These are phyloP conservation scores for Hypoxylon crocopeplum DNA, from an alignment of 495 filamentous ascomycete species.

Conservation along the genomic window DNA sequence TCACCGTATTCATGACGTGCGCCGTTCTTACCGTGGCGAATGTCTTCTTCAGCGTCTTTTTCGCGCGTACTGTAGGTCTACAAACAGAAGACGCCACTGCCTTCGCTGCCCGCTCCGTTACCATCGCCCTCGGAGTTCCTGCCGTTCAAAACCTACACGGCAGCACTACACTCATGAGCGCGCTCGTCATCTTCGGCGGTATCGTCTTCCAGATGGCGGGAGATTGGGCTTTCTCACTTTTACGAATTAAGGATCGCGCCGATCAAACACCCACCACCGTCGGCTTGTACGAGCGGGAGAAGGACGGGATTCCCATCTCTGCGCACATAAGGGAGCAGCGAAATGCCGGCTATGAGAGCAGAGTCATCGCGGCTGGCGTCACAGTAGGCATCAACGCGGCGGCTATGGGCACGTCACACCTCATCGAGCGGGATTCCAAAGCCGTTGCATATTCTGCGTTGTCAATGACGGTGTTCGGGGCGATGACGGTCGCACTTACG, in stretches of 20 bases:
- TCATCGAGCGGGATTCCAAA: slow-evolving; percentile 54
- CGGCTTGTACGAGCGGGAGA: no score
- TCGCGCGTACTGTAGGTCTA: slow-evolving; percentile 45
- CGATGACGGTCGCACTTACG: slow-evolving; percentile 55
- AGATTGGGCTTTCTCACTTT: slow-evolving; percentile 43
- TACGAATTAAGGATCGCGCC: slow-evolving; percentile 26
- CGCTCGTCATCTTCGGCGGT: slow-evolving; percentile 54
- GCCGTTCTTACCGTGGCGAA: slow-evolving; percentile 41
- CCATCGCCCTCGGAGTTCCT: slow-evolving; percentile 43
- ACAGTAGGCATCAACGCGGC: slow-evolving; percentile 57
- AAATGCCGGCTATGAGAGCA: slow-evolving; percentile 25
- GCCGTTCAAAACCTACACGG: slow-evolving; percentile 48
- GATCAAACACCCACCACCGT: no score
- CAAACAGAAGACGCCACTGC: slow-evolving; percentile 42
- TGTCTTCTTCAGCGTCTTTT: slow-evolving; percentile 45
- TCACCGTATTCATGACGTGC: slow-evolving; percentile 44
- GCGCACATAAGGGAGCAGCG: not conserved
- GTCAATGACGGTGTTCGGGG: slow-evolving; percentile 56
- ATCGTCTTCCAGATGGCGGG: slow-evolving; percentile 55
- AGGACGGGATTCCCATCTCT: no score
- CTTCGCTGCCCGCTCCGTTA: slow-evolving; percentile 55
- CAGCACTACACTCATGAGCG: slow-evolving; percentile 50
- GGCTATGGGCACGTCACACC: slow-evolving; percentile 57
- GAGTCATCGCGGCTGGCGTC: slow-evolving; percentile 50
- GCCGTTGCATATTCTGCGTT: slow-evolving; percentile 56